phyloP scores from a whole-genome alignment of 306 rosid genomes.

The Malus sieversii region DNA sequence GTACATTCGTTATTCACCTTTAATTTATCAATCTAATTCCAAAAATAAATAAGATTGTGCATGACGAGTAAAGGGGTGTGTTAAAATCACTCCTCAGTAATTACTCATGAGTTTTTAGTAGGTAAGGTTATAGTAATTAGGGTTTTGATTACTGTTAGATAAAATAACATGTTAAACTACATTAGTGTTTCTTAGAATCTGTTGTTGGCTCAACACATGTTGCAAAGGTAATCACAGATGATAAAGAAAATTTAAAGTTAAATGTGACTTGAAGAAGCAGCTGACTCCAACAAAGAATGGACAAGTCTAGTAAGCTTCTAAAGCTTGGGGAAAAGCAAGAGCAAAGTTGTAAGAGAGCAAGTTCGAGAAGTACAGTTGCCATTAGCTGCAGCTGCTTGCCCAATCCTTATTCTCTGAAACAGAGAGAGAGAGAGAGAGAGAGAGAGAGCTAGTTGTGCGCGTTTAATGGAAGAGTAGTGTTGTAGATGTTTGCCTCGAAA shows the following conservation, averaged over 20 bases:
- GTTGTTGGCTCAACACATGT: neutral
- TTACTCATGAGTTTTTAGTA: neutral
- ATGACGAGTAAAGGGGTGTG: neutral
- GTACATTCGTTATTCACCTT: neutral
- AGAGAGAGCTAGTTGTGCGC: constrained; percentile 37
- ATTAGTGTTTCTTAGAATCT: neutral
- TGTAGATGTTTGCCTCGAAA: constrained; percentile 64
- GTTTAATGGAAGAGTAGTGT: constrained; percentile 30
- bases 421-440: constrained; percentile 1
- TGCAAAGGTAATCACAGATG: neutral
- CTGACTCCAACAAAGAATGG: neutral
- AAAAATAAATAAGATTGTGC: neutral
- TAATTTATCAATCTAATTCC: neutral
- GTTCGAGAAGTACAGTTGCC: neutral
- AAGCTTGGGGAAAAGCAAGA: neutral
- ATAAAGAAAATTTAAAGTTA: neutral
- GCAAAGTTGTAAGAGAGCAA: neutral
- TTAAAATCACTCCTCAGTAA: no score
- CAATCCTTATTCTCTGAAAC: constrained; percentile 18
- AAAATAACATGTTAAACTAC: neutral
- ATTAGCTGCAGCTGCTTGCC: neutral
- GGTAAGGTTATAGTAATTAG: no score
- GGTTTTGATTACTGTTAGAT: no score
- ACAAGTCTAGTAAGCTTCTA: neutral
- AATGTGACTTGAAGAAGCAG: neutral